Evolutionary conservation across 2,329 filamentous ascomycete genomes (phyloP), one percentile per base, ranked within the genome.

Genomic region (Alternaria solani): DNA sequence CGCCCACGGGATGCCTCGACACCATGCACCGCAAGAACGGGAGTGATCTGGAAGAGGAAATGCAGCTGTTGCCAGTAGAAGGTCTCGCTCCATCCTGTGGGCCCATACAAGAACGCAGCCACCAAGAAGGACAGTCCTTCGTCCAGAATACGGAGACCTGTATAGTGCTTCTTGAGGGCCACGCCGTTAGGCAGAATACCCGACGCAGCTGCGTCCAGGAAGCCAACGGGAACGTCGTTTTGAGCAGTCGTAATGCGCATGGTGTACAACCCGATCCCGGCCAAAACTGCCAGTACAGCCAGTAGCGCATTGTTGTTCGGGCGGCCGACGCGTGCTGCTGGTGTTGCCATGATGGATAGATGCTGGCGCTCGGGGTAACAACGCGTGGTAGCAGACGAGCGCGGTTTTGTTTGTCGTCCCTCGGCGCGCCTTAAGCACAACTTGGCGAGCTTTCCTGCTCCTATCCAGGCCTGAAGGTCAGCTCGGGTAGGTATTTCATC

Each of bases 21-120:
- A 46, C 58, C 65, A 51, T 61, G 53, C 4, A 69, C 42, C 1
- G 56, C 59, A 4, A 64, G 42, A 7, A 66, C 5, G 2, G 55
- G 48, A 1, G 57, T 23, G 11, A 69, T 6, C n/a, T 67, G 65
- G 0, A 44, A 3, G 18, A 69, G 34, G 26, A 69, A 69, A 23
- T 69, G 65, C 1, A 69, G 41, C 9, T 65, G 63, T 36, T 66
- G 64, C 66, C 64, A 67, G 12, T 64, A 67, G 14, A 56, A 65
- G 2, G 59, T 16, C 51, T 69, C 64, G 12, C 64, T 64, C 57
- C 55, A 64, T 28, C 47, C 30, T 8, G 57, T 49, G 18, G 64
- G 34, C 14, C 64, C 66, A 14, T 55, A 34, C 1, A 67, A 1
- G 16, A 69, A 69, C 2, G 64, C 66, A 32, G 61, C 26, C 6